phyloP scores from a whole-genome alignment of 208 protist genomes.

The Leishmania tarentolae region DNA sequence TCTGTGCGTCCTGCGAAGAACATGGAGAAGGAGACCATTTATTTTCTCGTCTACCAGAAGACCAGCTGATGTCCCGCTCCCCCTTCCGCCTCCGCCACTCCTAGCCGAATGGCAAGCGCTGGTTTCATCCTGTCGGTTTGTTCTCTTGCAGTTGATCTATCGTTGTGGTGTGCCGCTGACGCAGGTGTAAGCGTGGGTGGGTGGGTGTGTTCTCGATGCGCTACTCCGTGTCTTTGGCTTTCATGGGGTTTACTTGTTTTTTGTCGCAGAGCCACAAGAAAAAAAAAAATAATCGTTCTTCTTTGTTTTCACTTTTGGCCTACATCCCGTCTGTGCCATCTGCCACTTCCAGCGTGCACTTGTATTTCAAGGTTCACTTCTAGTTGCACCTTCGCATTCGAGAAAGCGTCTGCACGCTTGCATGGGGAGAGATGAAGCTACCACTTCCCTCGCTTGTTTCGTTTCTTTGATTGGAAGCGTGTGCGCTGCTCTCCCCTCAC shows the following conservation, averaged over 20 bases:
- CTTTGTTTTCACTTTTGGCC: neutral
- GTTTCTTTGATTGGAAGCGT: neutral
- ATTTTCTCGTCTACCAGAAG: constrained; percentile 83
- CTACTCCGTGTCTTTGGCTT: neutral
- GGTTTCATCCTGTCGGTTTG: neutral
- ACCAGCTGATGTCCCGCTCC: constrained; percentile 2
- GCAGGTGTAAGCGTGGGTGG: neutral
- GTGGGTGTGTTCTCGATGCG: no score
- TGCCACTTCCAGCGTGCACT: neutral
- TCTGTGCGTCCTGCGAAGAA: constrained; percentile 21
- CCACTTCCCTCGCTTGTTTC: neutral
- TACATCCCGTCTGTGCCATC: neutral
- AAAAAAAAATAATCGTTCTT: neutral
- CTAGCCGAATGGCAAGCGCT: neutral
- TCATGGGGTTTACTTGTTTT: neutral
- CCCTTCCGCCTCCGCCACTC: neutral
- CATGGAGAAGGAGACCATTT: constrained; percentile 60
- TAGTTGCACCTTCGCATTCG: neutral
- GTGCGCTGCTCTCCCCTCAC: neutral
- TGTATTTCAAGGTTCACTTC: neutral
- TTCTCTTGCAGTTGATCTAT: neutral
- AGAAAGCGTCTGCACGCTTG: neutral
- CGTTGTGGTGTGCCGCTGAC: neutral
- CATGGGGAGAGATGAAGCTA: neutral
- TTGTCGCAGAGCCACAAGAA: constrained; percentile 10